Conservation (phyloP, 331 rosid species). For the Erythrophleum ivorense region DNA sequence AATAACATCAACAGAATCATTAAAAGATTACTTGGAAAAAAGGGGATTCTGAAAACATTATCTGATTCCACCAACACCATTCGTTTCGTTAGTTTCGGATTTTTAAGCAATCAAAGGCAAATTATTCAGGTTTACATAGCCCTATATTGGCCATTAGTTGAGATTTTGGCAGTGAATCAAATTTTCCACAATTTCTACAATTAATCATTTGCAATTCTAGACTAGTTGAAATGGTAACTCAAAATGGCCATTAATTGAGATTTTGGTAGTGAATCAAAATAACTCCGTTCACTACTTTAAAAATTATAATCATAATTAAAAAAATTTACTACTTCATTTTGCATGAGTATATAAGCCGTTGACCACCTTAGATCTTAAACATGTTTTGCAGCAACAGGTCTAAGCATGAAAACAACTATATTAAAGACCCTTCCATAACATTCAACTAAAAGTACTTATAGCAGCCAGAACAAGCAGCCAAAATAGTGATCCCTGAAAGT, state of each 20-base stretch:
- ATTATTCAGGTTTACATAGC: not conserved
- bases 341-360: conserved; percentile 17
- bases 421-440: not conserved
- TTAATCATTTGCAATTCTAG: conserved; percentile 18
- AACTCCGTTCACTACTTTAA: not conserved
- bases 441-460: not conserved
- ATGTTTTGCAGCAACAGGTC: conserved; percentile 12
- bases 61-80: not conserved
- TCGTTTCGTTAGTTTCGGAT: not conserved
- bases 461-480: not conserved
- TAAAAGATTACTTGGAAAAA: not conserved
- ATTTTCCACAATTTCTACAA: conserved; percentile 17
- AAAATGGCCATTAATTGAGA: not conserved
- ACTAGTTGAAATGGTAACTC: not conserved
- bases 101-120: not conserved
- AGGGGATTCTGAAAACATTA: not conserved
- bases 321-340: conserved; percentile 6
- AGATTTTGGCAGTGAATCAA: not conserved
- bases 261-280: not conserved
- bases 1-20: conserved; percentile 16
- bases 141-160: not conserved
- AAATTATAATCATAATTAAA: not conserved
- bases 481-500: not conserved
- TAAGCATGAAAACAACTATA: not conserved
- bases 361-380: conserved; percentile 3